Evolutionary conservation across 1,139 yeast species (phyloP), one percentile per base, ranked within the genome.

Genomic region (Yamadazyma diddensiae): DNA sequence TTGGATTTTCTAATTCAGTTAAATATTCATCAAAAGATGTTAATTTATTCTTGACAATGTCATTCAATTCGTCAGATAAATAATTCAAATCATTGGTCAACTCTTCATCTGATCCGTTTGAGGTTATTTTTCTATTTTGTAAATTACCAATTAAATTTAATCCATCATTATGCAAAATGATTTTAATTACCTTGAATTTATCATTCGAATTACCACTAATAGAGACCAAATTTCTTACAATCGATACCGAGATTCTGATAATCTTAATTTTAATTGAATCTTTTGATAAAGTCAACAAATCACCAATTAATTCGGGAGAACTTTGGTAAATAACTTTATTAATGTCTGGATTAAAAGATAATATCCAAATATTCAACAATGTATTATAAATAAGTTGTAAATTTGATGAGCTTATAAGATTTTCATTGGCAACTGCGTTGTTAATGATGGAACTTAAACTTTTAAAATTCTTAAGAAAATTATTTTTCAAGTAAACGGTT

Each of bases 21-120:
- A 77, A 69, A 59, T 90, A 92, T 58, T 90, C 97, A 52, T 92
- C 98, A 55, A 92, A 85, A 2, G 96, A 87, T 4, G 97, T 82
- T 65, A 92, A 75, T 43, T 77, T 79, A 31, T 59, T 59, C 35
- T 80, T 75, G 41, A 83, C 90, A 30, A 86, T 81, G 24, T 79
- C 84, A 43, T 79, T 77, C 47, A 92, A 72, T 10, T 68, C 67
- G 28, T 71, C 78, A 34, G 70, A 63, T 45, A 92, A 66, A 29
- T 62, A 58, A 20, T 65, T 66, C 45, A 94, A 73, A 56, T 90
- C 97, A 22, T 66, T 70, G 31, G 85, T 75, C 46, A 94, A 75
- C 57, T 92, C 99, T 43, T 87, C 94, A 56, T 92, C 99, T 35
- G 71, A 60, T 15, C 70, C 70, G 43, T 66, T 66, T 17, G 69